Evolutionary conservation across 352 stramenopile species (phyloP), one percentile per base, ranked within the genome.

Genomic region (Globisporangium sylvaticum): DNA sequence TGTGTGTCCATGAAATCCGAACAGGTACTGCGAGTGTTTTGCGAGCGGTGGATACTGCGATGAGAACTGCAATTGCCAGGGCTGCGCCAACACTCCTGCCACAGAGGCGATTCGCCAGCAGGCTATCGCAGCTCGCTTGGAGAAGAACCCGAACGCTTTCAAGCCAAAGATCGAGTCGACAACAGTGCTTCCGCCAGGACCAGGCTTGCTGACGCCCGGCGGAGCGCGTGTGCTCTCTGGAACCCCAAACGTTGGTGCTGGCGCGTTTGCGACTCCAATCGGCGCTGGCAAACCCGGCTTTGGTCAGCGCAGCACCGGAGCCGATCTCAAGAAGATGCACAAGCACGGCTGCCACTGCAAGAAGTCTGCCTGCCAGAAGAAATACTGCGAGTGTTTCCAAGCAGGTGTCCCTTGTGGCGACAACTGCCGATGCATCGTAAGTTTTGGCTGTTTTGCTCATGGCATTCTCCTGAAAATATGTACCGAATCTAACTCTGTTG

Each of bases 301-400:
- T 65, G 25, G 64, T 54, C 62, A 56, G 52, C n/a, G 60, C 67
- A 12, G 39, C 72, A 66, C 48, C 63, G 67, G 72, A 18, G 50
- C 25, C 15, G 67, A 46, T 69, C 8, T 80, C 31, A 90, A 81
- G 57, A 91, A 89, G 68, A 91, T 89, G 68, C 96, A 99, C 80
- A 98, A 98, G 66, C 78, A 97, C 29, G 96, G 96, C 5, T 99
- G 96, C 70, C 97, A 98, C 67, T 99, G 96, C 71, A 96, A 98
- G 31, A 99, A 98, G 71, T 98, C 89, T 24, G 92, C 89, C 2
- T 99, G 96, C 65, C 92, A 98, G 68, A 99, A 99, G 81, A 98
- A 98, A 54, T 99, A 99, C 73, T 99, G 96, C 73, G 96, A 99
- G 76, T 99, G 96, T 57, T 99, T 97, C 72, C 92, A 98, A 69